Evolutionary conservation across 306 rosid genomes (phyloP).

Genomic region (Cercis canadensis): DNA sequence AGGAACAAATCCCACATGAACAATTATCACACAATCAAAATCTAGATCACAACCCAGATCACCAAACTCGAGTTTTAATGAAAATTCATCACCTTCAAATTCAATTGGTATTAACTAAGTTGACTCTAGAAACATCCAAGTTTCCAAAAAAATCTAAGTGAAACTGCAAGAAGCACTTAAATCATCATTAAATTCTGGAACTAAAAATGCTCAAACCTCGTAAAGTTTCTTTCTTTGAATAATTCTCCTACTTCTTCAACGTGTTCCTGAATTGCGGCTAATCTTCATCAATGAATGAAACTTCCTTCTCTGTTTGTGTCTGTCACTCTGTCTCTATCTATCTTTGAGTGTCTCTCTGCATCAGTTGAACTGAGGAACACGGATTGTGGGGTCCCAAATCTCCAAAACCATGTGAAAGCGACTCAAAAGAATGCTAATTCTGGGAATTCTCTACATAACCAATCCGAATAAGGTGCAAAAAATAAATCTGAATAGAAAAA

Average conservation of each 20-base stretch:
- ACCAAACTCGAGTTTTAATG: neutral
- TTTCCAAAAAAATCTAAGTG: conserved; percentile 24
- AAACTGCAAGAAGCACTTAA: conserved; percentile 4
- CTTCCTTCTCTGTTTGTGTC: conserved; percentile 9
- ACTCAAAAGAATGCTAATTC: conserved; percentile 36
- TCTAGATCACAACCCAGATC: conserved; percentile 10
- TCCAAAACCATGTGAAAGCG: conserved; percentile 45
- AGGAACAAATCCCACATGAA: neutral
- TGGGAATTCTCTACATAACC: neutral
- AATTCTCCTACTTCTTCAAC: conserved; percentile 26
- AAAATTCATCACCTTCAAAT: neutral
- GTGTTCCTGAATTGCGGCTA: conserved; percentile 32
- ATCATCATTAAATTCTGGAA: conserved; percentile 28
- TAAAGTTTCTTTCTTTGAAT: conserved; percentile 2
- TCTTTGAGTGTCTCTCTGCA: conserved; percentile 2
- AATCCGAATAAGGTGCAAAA: neutral
- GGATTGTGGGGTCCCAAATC: conserved; percentile 63
- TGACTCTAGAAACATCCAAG: conserved; percentile 4
- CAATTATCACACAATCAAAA: neutral
- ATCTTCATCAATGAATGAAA: conserved; percentile 29
- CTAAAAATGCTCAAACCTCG: conserved; percentile 15
- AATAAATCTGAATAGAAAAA: neutral
- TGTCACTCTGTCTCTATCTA: neutral
- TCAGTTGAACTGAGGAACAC: conserved; percentile 44
- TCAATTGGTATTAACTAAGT: neutral